A percentile compares a stretch with the other conserved stretches of the same genome.
Conservation (phyloP, 306 rosid species). For the Rubus parviflorus region DNA sequence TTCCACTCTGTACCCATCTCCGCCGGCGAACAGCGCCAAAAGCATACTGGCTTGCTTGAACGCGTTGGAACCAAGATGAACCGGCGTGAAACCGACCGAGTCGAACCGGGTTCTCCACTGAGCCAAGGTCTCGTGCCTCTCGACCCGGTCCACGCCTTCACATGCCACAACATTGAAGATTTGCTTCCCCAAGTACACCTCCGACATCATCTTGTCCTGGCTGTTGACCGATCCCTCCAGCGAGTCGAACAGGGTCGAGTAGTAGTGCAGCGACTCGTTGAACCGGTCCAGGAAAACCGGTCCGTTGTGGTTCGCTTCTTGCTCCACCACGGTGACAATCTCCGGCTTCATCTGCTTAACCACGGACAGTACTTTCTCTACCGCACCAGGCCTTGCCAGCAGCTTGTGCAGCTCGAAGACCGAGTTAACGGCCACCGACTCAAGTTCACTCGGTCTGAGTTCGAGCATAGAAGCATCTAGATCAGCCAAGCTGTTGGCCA, state of each 20-base stretch:
- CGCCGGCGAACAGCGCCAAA: conserved; percentile 63
- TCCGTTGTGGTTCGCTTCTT: conserved; percentile 84
- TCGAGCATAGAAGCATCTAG: conserved; percentile 90
- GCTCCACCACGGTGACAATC: conserved; percentile 84
- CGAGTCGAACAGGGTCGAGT: conserved; percentile 94
- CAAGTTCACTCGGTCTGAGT: conserved; percentile 58
- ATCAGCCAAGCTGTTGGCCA: conserved; percentile 80
- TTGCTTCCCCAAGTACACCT: conserved; percentile 83
- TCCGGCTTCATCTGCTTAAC: conserved; percentile 74
- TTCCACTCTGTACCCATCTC: conserved; percentile 87
- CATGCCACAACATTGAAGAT: conserved; percentile 88
- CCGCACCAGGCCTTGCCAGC: conserved; percentile 73
- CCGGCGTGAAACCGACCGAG: conserved; percentile 63
- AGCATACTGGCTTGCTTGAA: conserved; percentile 91
- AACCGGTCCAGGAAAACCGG: conserved; percentile 70
- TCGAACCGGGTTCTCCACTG: conserved; percentile 74
- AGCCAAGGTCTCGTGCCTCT: conserved; percentile 68
- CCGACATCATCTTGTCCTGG: conserved; percentile 74
- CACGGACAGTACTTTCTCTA: conserved; percentile 72
- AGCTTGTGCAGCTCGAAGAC: conserved; percentile 81
- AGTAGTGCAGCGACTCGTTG: conserved; percentile 85
- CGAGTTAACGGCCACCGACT: conserved; percentile 86
- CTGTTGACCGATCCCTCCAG: conserved; percentile 63
- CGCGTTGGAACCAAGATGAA: conserved; percentile 84
- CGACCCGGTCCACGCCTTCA: conserved; percentile 84